A percentile compares a stretch with the other conserved stretches of the same genome.
These are phyloP conservation scores for Harringtonia aguacate DNA, from an alignment of 2,329 filamentous ascomycete genomes.

Conservation along the genomic window DNA sequence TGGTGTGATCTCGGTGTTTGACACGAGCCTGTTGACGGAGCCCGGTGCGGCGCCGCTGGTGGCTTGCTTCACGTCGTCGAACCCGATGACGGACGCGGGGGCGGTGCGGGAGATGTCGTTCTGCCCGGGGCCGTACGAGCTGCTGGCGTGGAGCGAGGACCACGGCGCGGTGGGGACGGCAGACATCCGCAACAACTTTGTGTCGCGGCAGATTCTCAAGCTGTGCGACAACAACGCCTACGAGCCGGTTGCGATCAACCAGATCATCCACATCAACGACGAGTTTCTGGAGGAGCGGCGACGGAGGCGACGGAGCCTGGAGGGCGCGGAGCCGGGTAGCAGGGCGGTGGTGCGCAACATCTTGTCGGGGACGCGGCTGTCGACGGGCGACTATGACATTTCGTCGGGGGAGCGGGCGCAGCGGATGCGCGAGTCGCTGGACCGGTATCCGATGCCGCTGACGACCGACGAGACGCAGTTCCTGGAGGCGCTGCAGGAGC, in stretches of 20 bases:
- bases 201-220: conserved; percentile 56
- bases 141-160: conserved; percentile 91
- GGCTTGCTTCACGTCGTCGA: conserved; percentile 66
- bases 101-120: conserved; percentile 89
- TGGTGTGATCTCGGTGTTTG: conserved; percentile 67
- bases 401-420: conserved; percentile 17
- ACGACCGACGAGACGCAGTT: conserved; percentile 44
- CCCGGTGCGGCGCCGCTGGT: conserved; percentile 50
- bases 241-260: conserved; percentile 42
- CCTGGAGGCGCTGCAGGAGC: conserved; percentile 43
- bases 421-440: conserved; percentile 22
- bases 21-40: conserved; percentile 38
- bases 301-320: conserved; percentile 19
- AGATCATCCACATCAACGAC: neutral
- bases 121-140: conserved; percentile 77
- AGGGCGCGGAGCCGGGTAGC: conserved; percentile 14
- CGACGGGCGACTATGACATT: conserved; percentile 7
- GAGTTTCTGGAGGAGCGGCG: conserved; percentile 34
- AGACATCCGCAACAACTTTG: conserved; percentile 58
- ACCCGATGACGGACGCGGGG: conserved; percentile 58
- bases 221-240: conserved; percentile 45
- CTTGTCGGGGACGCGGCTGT: neutral
- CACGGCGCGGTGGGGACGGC: conserved; percentile 64
- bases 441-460: conserved; percentile 38
- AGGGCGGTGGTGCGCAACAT: neutral